Evolutionary conservation across 371 early-diverging fungal species (phyloP), one percentile per base, ranked within the genome.

Genomic region (Batrachochytrium dendrobatidis): DNA sequence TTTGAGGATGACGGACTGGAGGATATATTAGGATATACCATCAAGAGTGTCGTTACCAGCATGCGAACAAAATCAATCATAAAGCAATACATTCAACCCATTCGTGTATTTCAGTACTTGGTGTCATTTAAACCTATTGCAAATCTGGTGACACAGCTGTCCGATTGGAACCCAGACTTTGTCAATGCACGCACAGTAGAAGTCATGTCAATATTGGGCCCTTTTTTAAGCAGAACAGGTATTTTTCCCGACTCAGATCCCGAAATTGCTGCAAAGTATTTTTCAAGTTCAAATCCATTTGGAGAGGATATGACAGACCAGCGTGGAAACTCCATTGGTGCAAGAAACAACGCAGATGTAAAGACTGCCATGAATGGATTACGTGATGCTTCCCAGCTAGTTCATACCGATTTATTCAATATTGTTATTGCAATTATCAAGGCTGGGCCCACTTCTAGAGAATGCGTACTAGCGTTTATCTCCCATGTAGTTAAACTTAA

Each of bases 361-460:
- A 56, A 59, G 75, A 80, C 29, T 77, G 84, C 24, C 68, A 83
- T 84, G 62, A 70, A 67, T 17, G 80, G 83, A 0, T 65, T 95
- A 26, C 76, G 94, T 29, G 81, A 80, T 24, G 5, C 48, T 5
- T 46, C 48, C 4, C 8, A 5, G 48, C 8, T 46, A 8, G 8
- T 8, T 6, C 30, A 31, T 17, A 43, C 20, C 0, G 67, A 77
- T 0, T 71, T 91, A 53, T 85, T 89, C 67, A 72, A 72, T 26
- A 69, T 90, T 1, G 65, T 84, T 39, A 85, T 90, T 72, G 66
- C 77, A 3, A 76, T 95, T 30, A 82, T 95, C 22, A 82, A 91
- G 48, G 63, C 87, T 1, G 74, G 77, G 20, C 68, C 86, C 0
- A 76, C 64, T 0, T 63, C 85, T 24, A 76, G 84, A 28, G 82